These are phyloP conservation scores for Graphilbum sp. DNA, from an alignment of 2,329 filamentous ascomycete genomes.

Conservation along the genomic window DNA sequence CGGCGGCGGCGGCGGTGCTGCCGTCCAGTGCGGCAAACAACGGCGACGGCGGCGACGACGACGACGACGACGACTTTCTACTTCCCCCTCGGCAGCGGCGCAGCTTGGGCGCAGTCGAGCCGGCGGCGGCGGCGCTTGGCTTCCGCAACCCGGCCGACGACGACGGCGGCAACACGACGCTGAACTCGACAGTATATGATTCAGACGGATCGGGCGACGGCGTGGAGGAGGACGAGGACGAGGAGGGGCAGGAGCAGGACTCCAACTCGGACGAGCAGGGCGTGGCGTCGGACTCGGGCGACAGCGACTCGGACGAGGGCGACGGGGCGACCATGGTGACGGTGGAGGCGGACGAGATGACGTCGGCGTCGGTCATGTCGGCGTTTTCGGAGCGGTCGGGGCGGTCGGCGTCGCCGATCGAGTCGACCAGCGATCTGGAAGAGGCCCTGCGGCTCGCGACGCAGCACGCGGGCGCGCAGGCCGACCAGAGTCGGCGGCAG, in stretches of 20 bases:
- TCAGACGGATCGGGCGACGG: constrained; percentile 34
- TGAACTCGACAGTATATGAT: constrained; percentile 71
- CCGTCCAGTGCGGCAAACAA: too few relatives aligned
- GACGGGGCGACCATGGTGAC: constrained; percentile 71
- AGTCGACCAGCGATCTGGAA: constrained; percentile 60
- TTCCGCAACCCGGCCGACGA: constrained; percentile 29
- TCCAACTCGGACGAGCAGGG: constrained; percentile 24
- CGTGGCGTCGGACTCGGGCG: constrained; percentile 27
- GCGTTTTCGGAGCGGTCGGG: constrained; percentile 31
- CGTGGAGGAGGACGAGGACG: constrained; percentile 34
- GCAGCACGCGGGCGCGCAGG: constrained; percentile 42
- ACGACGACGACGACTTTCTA: constrained; percentile 16
- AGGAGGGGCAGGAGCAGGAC: constrained; percentile 39
- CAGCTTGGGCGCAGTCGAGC: constrained; percentile 39
- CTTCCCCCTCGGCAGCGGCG: constrained; percentile 28
- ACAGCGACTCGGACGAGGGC: constrained; percentile 40
- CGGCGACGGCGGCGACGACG: constrained; percentile 26
- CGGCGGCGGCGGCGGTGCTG: constrained; percentile 18
- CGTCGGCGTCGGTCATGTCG: constrained; percentile 49
- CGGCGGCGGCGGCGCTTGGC: constrained; percentile 1
- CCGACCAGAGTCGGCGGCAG: constrained; percentile 23
- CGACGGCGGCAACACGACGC: constrained; percentile 43
- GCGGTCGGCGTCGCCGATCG: constrained; percentile 34
- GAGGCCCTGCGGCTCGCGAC: constrained; percentile 63
- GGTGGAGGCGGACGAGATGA: constrained; percentile 63